A percentile compares a stretch with the other conserved stretches of the same genome.
phyloP scores from a whole-genome alignment of 805 yeast genomes.

The Alloascoidea africana region DNA sequence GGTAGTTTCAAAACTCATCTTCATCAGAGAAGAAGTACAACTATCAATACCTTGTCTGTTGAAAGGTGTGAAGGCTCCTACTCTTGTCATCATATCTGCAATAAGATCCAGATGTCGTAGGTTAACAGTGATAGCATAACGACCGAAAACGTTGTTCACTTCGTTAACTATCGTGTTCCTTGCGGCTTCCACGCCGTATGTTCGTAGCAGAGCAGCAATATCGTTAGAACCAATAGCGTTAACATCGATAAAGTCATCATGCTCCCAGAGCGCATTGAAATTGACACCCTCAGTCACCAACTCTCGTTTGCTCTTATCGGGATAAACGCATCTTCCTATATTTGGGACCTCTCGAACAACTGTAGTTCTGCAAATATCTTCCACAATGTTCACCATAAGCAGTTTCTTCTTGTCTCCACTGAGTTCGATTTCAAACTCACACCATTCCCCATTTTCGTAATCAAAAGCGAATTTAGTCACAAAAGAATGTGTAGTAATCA shows the following conservation, averaged over 20 bases:
- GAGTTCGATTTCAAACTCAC: conserved; percentile 74
- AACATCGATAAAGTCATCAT: conserved; percentile 82
- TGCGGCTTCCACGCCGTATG: conserved; percentile 98
- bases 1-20: conserved; percentile 98
- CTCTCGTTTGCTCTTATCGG: conserved; percentile 59
- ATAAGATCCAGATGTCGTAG: conserved; percentile 89
- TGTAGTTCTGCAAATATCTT: conserved; percentile 75
- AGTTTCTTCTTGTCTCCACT: conserved; percentile 81
- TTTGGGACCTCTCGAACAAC: conserved; percentile 87
- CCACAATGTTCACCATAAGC: conserved; percentile 93
- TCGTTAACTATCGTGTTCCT: conserved; percentile 94
- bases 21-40: conserved; percentile 89
- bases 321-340: conserved; percentile 88
- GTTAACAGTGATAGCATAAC: conserved; percentile 89
- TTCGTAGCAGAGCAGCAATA: conserved; percentile 73
- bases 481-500: conserved; percentile 56
- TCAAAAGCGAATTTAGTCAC: conserved; percentile 80
- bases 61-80: conserved; percentile 92
- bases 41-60: conserved; percentile 97
- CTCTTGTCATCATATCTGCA: conserved; percentile 99
- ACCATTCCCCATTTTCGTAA: conserved; percentile 81
- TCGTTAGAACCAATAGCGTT: conserved; percentile 87
- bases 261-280: conserved; percentile 97
- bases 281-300: conserved; percentile 97
- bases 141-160: conserved; percentile 88